Evolutionary conservation across 1,284 basidiomycete species (phyloP).

Genomic region (Malassezia restricta): DNA sequence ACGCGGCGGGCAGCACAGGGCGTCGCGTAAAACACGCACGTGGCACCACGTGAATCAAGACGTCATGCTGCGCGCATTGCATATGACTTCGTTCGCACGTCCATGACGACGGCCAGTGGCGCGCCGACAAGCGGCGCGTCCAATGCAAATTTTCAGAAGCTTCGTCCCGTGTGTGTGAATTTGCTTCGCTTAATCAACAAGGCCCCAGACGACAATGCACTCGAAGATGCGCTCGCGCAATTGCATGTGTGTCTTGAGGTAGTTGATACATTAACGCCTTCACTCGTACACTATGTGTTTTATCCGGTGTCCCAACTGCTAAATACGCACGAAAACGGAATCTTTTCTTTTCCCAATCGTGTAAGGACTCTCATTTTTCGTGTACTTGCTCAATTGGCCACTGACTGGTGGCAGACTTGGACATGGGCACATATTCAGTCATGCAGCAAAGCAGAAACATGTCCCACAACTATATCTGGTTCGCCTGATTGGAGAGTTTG

Average conservation of each 20-base stretch:
- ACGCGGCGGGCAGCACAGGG: background rate
- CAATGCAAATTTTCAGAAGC: background rate
- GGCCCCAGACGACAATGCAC: background rate
- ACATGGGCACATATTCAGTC: background rate
- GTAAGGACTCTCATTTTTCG: conserved; percentile 18
- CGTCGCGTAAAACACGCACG: conserved; percentile 2
- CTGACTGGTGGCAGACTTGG: conserved; percentile 37
- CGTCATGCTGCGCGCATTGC: background rate
- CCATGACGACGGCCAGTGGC: background rate
- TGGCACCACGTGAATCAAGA: conserved; percentile 8
- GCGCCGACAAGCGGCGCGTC: background rate
- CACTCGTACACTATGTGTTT: conserved; percentile 37
- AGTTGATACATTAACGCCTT: conserved; percentile 11
- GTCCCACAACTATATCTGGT: background rate
- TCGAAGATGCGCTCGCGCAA: background rate
- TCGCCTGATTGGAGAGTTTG: conserved; percentile 24
- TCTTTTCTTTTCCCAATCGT: conserved; percentile 22
- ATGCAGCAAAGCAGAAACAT: background rate
- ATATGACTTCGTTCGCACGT: background rate
- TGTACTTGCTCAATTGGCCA: conserved; percentile 19
- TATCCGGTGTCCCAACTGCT: conserved; percentile 39
- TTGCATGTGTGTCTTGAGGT: background rate
- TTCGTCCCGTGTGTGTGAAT: background rate
- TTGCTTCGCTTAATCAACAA: background rate
- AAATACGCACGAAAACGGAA: conserved; percentile 14